Evolutionary conservation across 768 basidiomycete genomes (phyloP).

Genomic region (Chalciporus chontae): DNA sequence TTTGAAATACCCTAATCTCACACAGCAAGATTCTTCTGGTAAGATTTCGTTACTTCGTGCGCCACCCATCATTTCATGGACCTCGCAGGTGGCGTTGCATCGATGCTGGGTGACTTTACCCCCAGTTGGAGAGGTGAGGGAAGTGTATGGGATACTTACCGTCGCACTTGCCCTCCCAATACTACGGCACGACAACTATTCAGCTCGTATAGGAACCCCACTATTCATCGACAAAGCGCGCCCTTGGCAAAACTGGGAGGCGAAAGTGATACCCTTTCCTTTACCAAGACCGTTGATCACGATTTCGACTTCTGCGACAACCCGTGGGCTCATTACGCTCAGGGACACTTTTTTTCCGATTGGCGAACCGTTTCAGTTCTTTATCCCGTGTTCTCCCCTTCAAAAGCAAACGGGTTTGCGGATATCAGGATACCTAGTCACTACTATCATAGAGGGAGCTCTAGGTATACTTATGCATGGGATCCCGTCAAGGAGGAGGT

Average conservation of each 20-base stretch:
- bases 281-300: slow-evolving; percentile 58
- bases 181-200: slow-evolving; percentile 81
- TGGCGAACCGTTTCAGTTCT: slow-evolving; percentile 85
- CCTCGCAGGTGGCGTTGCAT: slow-evolving; percentile 44
- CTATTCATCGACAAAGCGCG: slow-evolving; percentile 25
- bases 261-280: slow-evolving; percentile 57
- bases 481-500: slow-evolving; percentile 70
- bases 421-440: slow-evolving; percentile 96
- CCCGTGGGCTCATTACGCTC: slow-evolving; percentile 81
- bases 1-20: slow-evolving; percentile 66
- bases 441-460: slow-evolving; percentile 87
- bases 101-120: slow-evolving; percentile 61
- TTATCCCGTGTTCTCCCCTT: slow-evolving; percentile 94
- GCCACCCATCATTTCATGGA: background rate
- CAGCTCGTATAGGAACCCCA: slow-evolving; percentile 62
- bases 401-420: slow-evolving; percentile 77
- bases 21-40: slow-evolving; percentile 38
- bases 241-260: slow-evolving; percentile 22
- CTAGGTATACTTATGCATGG: slow-evolving; percentile 88
- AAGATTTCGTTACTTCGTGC: slow-evolving; percentile 1
- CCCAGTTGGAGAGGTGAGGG: slow-evolving; percentile 86
- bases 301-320: slow-evolving; percentile 73
- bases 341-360: slow-evolving; percentile 97
- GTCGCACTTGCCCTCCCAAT: slow-evolving; percentile 82
- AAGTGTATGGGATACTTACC: slow-evolving; percentile 90